phyloP scores from a whole-genome alignment of 257 asterid species.

The Solanum virginianum region DNA sequence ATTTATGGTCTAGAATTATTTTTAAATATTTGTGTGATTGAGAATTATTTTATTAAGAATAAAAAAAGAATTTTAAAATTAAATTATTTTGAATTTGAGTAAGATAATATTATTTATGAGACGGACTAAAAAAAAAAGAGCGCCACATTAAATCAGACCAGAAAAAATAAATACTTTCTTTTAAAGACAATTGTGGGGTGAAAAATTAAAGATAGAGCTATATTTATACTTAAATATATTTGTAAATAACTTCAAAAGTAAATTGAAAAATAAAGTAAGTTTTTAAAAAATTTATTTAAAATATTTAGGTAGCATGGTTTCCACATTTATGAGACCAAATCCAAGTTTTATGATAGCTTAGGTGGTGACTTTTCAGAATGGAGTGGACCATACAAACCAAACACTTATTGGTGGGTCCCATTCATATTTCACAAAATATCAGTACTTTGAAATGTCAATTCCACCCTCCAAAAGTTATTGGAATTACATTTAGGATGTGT shows the following conservation, averaged over 20 bases:
- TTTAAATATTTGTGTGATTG: too few species aligned
- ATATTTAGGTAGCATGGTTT: not conserved
- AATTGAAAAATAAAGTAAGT: not conserved
- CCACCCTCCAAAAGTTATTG: not conserved
- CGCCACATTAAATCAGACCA: fast-evolving
- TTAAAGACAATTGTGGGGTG: too few species aligned
- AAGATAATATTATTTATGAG: too few species aligned
- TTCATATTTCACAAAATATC: not conserved
- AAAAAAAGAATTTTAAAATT: too few species aligned
- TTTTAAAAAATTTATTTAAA: not conserved
- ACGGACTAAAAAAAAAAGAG: too few species aligned
- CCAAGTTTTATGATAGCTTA: not conserved
- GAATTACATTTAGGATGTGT: not conserved
- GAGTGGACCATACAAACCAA: not conserved
- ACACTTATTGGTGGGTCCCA: not conserved
- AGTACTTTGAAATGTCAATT: not conserved
- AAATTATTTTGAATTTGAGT: too few species aligned
- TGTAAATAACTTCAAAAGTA: too few species aligned
- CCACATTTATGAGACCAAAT: not conserved
- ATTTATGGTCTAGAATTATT: too few species aligned
- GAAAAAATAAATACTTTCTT: too few species aligned
- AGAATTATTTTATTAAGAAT: too few species aligned
- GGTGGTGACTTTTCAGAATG: not conserved
- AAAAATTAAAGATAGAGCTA: too few species aligned
- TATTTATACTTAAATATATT: too few species aligned